Evolutionary conservation across 495 filamentous ascomycete genomes (phyloP).

Genomic region (Cenococcum geophilum): DNA sequence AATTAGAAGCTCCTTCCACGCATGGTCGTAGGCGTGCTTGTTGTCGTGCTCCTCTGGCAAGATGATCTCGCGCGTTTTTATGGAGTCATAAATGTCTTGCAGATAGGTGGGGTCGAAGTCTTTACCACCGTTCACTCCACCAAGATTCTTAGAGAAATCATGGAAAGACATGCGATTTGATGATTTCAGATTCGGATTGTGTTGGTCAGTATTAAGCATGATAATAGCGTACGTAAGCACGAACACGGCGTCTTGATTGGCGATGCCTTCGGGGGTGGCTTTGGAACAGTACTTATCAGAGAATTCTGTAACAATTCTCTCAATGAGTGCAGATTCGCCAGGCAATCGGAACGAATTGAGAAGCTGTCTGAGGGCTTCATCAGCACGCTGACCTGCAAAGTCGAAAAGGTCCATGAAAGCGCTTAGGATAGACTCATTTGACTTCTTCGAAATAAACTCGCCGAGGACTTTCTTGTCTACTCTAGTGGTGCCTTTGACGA

Average conservation of each 20-base stretch:
- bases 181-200: conserved; percentile 84
- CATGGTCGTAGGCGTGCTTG: conserved; percentile 90
- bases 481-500: conserved; percentile 77
- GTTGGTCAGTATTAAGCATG: conserved; percentile 92
- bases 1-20: conserved; percentile 87
- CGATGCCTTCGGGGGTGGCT: conserved; percentile 65
- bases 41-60: conserved; percentile 96
- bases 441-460: conserved; percentile 85
- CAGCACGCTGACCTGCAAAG: conserved; percentile 77
- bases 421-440: conserved; percentile 71
- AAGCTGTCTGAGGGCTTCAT: conserved; percentile 82
- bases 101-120: conserved; percentile 85
- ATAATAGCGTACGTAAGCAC: conserved; percentile 94
- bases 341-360: conserved; percentile 91
- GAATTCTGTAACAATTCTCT: conserved; percentile 83
- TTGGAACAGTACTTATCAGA: conserved; percentile 78
- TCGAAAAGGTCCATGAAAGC: conserved; percentile 82
- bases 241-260: conserved; percentile 82
- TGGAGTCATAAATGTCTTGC: conserved; percentile 81
- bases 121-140: conserved; percentile 77
- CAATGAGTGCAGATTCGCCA: conserved; percentile 87
- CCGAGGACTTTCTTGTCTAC: conserved; percentile 87
- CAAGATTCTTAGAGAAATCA: conserved; percentile 80
- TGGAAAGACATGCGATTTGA: conserved; percentile 71
- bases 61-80: conserved; percentile 90